Conservation (phyloP, 306 rosid genomes). For the Comarum palustre region DNA sequence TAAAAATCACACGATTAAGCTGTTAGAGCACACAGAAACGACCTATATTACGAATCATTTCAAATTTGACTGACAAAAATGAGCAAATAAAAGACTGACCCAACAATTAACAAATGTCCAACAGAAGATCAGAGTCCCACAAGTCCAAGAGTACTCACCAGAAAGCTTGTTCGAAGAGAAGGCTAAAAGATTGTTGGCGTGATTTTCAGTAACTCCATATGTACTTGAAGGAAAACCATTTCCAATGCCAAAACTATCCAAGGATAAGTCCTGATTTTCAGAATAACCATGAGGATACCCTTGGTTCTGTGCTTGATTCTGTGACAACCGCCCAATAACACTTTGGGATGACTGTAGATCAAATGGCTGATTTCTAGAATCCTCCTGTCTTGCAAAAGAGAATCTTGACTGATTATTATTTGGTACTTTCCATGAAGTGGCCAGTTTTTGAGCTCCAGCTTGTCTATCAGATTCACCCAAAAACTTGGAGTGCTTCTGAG, state of each 20-base stretch:
- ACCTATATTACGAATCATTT: neutral
- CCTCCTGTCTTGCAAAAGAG: constrained; percentile 88
- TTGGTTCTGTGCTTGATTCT: constrained; percentile 37
- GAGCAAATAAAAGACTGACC: neutral
- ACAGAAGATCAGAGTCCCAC: neutral
- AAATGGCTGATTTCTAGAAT: constrained; percentile 43
- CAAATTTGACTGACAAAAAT: neutral
- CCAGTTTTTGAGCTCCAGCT: constrained; percentile 35
- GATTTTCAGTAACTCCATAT: constrained; percentile 51
- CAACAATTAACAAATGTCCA: neutral
- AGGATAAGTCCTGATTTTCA: constrained; percentile 45
- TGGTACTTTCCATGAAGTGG: constrained; percentile 70
- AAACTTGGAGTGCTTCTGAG: constrained; percentile 54
- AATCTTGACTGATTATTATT: constrained; percentile 78
- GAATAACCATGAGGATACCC: constrained; percentile 49
- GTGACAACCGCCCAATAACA: constrained; percentile 41
- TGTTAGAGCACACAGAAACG: neutral
- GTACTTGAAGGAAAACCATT: constrained; percentile 48
- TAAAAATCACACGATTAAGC: neutral
- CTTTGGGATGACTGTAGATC: constrained; percentile 49
- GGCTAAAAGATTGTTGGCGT: constrained; percentile 31
- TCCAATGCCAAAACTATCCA: constrained; percentile 45
- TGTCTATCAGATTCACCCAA: constrained; percentile 58
- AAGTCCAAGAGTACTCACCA: constrained; percentile 47
- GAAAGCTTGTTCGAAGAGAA: constrained; percentile 51